phyloP scores from a whole-genome alignment of 1,284 basidiomycete species.

The Xerocomus minutiporus region DNA sequence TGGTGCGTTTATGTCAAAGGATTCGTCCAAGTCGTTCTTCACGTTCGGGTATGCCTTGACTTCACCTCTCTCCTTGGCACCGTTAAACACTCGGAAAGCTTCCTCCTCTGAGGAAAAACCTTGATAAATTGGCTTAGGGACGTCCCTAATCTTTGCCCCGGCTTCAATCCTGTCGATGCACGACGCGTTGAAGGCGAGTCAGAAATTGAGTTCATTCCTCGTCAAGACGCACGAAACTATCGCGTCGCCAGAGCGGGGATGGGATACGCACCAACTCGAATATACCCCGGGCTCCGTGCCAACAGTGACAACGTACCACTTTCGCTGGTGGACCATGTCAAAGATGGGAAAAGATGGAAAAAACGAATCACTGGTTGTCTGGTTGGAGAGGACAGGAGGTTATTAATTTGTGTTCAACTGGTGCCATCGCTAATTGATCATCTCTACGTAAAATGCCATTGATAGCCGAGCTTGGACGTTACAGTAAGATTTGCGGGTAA shows the following conservation, averaged over 20 bases:
- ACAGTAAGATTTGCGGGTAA: conserved; percentile 5
- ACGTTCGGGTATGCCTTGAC: conserved; percentile 15
- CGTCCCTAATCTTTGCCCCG: conserved; percentile 35
- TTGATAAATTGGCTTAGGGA: conserved; percentile 41
- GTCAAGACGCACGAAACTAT: conserved; percentile 8
- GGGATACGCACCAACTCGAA: conserved; percentile 40
- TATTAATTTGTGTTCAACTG: conserved; percentile 21
- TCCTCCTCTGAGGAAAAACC: conserved; percentile 41
- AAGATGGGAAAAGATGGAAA: conserved; percentile 30
- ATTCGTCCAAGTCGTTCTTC: background rate
- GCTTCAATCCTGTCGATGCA: conserved; percentile 41
- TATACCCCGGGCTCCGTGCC: conserved; percentile 47
- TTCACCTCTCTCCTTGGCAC: conserved; percentile 27
- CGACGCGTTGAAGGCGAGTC: background rate
- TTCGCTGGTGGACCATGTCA: conserved; percentile 16
- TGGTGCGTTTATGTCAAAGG: background rate
- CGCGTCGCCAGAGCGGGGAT: conserved; percentile 6
- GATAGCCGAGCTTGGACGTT: background rate
- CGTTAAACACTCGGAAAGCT: conserved; percentile 39
- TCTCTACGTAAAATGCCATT: conserved; percentile 15
- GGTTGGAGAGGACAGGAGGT: conserved; percentile 24
- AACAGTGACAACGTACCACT: conserved; percentile 45
- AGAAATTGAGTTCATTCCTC: conserved; percentile 1
- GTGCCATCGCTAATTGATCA: conserved; percentile 7
- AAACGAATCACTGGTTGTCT: background rate